A percentile compares a stretch with the other conserved stretches of the same genome.
phyloP scores from a whole-genome alignment of 345 rosid genomes.

The Gossypium arboreum region DNA sequence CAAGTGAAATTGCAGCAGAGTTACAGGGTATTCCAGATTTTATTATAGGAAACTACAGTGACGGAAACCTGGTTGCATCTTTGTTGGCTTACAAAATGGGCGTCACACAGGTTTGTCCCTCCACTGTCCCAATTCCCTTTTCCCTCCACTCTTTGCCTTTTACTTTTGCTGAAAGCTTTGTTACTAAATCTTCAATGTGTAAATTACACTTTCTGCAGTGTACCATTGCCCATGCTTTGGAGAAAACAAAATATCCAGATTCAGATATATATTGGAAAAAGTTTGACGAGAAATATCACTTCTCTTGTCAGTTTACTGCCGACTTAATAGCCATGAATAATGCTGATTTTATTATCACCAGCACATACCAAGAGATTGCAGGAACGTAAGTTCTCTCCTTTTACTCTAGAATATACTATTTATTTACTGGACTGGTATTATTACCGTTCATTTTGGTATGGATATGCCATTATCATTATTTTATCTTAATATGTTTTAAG shows the following conservation, averaged over 20 bases:
- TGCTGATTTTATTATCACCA: conserved; percentile 96
- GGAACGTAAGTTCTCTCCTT: conserved; percentile 70
- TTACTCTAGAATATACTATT: neutral
- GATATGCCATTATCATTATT: neutral
- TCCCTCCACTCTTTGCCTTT: neutral
- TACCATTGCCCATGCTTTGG: conserved; percentile 97
- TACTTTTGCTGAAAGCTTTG: neutral
- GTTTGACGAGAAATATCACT: conserved; percentile 87
- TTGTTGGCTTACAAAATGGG: conserved; percentile 91
- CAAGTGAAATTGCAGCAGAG: conserved; percentile 81
- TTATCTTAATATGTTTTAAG: neutral
- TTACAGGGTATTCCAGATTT: conserved; percentile 86
- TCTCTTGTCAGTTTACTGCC: conserved; percentile 98
- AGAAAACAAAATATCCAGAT: conserved; percentile 98
- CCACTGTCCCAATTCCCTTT: neutral
- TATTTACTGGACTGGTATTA: neutral
- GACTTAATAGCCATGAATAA: conserved; percentile 93
- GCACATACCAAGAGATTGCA: conserved; percentile 98
- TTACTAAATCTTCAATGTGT: conserved; percentile 5
- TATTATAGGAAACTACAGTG: conserved; percentile 96
- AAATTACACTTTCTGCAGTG: conserved; percentile 53
- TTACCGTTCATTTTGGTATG: neutral
- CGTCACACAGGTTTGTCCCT: conserved; percentile 65
- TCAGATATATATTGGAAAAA: conserved; percentile 98
- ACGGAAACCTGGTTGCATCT: conserved; percentile 96